Evolutionary conservation across 106 monocot genomes (phyloP), one percentile per base, ranked within the genome.

Genomic region (Allium fistulosum): DNA sequence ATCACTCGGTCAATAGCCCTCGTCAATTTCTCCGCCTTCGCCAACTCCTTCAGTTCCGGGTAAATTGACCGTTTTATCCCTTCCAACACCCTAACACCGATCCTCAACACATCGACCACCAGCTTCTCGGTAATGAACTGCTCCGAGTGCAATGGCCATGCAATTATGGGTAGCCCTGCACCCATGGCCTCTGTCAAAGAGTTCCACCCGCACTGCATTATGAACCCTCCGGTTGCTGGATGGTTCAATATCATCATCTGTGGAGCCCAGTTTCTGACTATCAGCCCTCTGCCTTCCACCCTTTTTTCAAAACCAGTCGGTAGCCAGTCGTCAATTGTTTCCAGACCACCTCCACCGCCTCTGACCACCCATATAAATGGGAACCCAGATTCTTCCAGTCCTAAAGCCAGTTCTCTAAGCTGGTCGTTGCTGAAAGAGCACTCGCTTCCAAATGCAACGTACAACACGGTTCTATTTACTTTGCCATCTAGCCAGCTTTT

Each of bases 181-280:
- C 14, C n/a, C n/a, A 59, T 17, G 9, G 17, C 59, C 18, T 59
- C 59, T 22, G 18, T 17, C 68, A 48, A 57, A 12, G 90, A 90
- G 76, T 90, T 90, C 90, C 86, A 86, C 48, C 90, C 90, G 74
- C 90, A 90, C 71, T 86, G 90, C 2, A 78, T 86, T 78, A 90
- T 49, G 75, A 86, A 86, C 68, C 69, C 65, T 5, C 81, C 80
- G 63, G 81, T 78, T 17, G 84, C 78, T 28, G 8, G 45, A 26
- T 91, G 84, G 2, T 58, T 46, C 59, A 91, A 69, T 5, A 84
- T 69, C 48, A 27, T 67, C 59, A 52, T 53, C 66, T 90, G 86
- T 26, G 86, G 82, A 13, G 83, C 90, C 86, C 90, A 90, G 0
- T 80, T 83, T 57, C 80, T 73, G 55, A 79, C 55, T n/a, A 90